Percentiles rank a stretch among this genome's conserved stretches.
Evolutionary conservation across 768 basidiomycete genomes (phyloP).

Genomic region (Harrya chromipes): DNA sequence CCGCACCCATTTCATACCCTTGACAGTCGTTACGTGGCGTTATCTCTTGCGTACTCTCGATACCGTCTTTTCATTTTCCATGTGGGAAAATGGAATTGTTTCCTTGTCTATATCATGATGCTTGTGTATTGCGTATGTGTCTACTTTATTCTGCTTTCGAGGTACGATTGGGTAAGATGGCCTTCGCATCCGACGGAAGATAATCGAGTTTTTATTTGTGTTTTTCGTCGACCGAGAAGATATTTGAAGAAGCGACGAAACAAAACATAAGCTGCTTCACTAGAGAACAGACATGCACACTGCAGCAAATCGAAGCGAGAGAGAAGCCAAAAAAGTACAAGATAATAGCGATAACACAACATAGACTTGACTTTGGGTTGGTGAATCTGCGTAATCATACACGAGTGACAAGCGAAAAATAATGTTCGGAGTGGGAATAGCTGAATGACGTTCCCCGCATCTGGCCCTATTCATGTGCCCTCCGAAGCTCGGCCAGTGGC

Average conservation of each 20-base stretch:
- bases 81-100: constrained; percentile 13
- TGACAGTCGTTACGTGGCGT: constrained; percentile 29
- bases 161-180: constrained; percentile 9
- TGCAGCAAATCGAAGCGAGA: too few relatives aligned
- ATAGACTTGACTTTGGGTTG: not conserved
- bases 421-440: not conserved
- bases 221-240: not conserved
- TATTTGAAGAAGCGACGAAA: not conserved
- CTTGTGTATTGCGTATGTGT: constrained; percentile 29
- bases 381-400: constrained; percentile 22
- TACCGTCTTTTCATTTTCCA: constrained; percentile 4
- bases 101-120: constrained; percentile 27
- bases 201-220: constrained; percentile 24
- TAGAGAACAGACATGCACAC: not conserved
- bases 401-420: constrained; percentile 13
- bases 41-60: constrained; percentile 11
- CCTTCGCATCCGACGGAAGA: constrained; percentile 14
- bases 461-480: constrained; percentile 34
- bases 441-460: not conserved
- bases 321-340: constrained; percentile 11
- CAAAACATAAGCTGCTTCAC: not conserved
- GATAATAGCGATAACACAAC: not conserved
- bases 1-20: constrained; percentile 25
- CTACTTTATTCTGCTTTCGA: constrained; percentile 29
- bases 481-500: constrained; percentile 50